A percentile compares a stretch with the other conserved stretches of the same genome.
phyloP scores from a whole-genome alignment of 768 basidiomycete species.

The Clavulina sp. region DNA sequence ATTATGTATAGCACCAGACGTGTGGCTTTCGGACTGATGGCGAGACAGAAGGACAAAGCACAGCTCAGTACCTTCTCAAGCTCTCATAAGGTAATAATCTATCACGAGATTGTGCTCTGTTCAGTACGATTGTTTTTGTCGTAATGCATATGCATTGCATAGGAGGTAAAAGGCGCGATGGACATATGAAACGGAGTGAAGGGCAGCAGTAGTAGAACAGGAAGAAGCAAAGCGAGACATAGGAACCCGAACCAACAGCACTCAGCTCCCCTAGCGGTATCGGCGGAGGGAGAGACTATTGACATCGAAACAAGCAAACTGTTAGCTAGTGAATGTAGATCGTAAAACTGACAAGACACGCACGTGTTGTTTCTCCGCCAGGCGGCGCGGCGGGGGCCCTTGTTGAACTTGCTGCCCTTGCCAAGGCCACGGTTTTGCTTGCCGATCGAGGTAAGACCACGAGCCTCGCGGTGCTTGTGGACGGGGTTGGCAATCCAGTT shows the following conservation, averaged over 20 bases:
- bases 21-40: too few species aligned
- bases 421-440: constrained; percentile 97
- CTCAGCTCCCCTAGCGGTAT: constrained; percentile 12
- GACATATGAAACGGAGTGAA: too few species aligned
- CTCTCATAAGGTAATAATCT: too few species aligned
- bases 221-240: too few species aligned
- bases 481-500: constrained; percentile 99
- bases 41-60: too few species aligned
- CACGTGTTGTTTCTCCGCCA: constrained; percentile 96
- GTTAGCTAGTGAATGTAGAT: background rate
- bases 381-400: constrained; percentile 73
- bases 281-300: constrained; percentile 19
- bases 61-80: too few species aligned
- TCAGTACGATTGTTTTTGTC: too few species aligned
- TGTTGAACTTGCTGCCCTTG: constrained; percentile 90
- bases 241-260: background rate
- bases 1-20: too few species aligned
- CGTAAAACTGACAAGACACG: background rate
- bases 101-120: too few species aligned
- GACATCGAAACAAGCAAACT: background rate
- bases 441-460: constrained; percentile 91
- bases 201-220: too few species aligned
- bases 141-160: too few species aligned
- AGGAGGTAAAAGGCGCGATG: too few species aligned
- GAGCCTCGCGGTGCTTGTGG: constrained; percentile 95